Evolutionary conservation across 495 filamentous ascomycete species (phyloP), one percentile per base, ranked within the genome.

Genomic region (Xylona heveae): DNA sequence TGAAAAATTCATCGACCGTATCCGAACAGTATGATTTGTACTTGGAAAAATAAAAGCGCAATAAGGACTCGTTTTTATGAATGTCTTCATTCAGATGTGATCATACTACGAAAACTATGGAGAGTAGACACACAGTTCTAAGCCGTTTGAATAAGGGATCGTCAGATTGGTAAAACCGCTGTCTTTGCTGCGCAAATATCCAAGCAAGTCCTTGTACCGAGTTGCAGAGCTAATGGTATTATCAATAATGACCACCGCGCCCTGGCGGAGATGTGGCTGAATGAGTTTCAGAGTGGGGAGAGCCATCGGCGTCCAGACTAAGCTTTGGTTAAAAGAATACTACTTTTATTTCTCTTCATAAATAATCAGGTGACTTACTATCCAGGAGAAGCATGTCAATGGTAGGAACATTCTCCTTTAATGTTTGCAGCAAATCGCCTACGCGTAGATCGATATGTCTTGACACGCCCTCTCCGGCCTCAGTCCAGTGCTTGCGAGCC

Each of bases 311-410:
- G 57, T 50, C 64, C 64, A 68, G 32, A 71, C 64, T 68, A 34
- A 31, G n/a, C 29, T 35, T 22, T 19, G 14, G 28, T 15, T 6
- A 24, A 17, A 20, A 6, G 5, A 27, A 13, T 10, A 31, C 25
- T 14, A 7, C n/a, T n/a, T n/a, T n/a, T n/a, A n/a, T n/a, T n/a
- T n/a, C n/a, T n/a, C n/a, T n/a, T n/a, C n/a, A n/a, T n/a, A n/a
- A n/a, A n/a, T n/a, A n/a, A n/a, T n/a, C n/a, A n/a, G n/a, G n/a
- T n/a, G 28, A 51, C 55, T 42, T 46, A 70, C 65, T 67, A 40
- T 70, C 66, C 12, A 70, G 49, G 4, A 70, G 42, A 13, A 70
- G 35, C 20, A 68, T 44, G 34, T 68, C 64, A 10, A 70, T 45
- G 6, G 31, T 33, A 3, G 49, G 46, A 28, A 64, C 27, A 15